phyloP scores from a whole-genome alignment of 2,329 filamentous ascomycete species.

The Leptographium procerum region DNA sequence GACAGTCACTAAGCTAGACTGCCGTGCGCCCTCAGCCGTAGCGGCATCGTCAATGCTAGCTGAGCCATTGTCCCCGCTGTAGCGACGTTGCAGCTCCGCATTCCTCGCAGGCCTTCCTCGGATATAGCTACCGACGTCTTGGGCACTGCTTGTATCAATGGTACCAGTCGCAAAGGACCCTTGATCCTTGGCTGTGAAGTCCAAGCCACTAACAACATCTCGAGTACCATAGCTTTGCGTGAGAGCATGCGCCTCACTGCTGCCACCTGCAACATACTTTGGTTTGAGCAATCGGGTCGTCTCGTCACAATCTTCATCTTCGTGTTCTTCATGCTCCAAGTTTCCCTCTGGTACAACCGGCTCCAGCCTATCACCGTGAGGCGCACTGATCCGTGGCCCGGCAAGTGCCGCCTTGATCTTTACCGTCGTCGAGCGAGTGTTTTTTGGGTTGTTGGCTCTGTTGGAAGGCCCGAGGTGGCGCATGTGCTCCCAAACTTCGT shows the following conservation, averaged over 20 bases:
- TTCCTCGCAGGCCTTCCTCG: background rate
- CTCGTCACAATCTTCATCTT: constrained; percentile 23
- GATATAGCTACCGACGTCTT: background rate
- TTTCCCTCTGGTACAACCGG: background rate
- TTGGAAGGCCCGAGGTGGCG: constrained; percentile 58
- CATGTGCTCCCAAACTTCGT: constrained; percentile 52
- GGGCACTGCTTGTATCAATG: background rate
- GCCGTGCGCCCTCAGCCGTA: background rate
- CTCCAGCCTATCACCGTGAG: background rate
- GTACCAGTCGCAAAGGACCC: background rate
- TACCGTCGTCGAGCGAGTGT: constrained; percentile 49
- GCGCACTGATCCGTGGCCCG: background rate
- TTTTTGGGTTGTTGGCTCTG: constrained; percentile 51
- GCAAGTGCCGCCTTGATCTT: constrained; percentile 43
- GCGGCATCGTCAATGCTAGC: background rate
- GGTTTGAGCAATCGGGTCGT: constrained; percentile 33
- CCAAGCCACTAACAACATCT: too few species aligned
- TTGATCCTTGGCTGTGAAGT: background rate
- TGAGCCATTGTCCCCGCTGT: background rate
- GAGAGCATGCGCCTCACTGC: background rate
- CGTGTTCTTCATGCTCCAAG: constrained; percentile 6
- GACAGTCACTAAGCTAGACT: constrained; percentile 10
- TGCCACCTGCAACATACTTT: too few species aligned
- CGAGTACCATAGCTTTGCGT: background rate
- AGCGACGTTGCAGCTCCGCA: background rate